Base-by-base conservation (phyloP, 2,329 filamentous ascomycete species). In the Aschersonia sp. region DNA sequence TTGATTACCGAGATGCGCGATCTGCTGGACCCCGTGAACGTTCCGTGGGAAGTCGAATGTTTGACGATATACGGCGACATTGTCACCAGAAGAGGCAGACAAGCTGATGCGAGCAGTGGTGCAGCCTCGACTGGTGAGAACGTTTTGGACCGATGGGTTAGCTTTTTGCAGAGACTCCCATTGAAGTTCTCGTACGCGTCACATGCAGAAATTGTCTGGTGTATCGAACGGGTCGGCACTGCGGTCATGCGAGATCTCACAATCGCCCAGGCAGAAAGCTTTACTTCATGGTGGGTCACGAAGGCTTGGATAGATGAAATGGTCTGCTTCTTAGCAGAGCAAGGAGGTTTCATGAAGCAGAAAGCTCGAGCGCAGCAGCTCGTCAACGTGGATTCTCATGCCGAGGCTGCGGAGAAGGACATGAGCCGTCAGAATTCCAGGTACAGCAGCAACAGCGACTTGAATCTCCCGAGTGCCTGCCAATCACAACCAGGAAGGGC, bases 301-400 rank as follows among this genome's bases (percentile, higher is more conserved):
- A 95, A 96, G 62, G 89, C 91, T 50, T 97, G 91, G 74, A 78
- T 96, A 47, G 89, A 96, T 59, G 91, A 97, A 67, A 94, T 94
- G 86, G 80, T 89, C 45, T 75, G 84, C 49, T 96, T 94, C 75
- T 72, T 95, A 55, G 88, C 87, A 0, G 88, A 94, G 58, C 82
- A 89, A 56, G 91, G 89, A 46, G 91, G 91, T 0, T 96, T 96
- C 60, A 81, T 96, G 70, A 73, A 74, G 54, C 74, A 74, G 50
- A 76, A 69, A 53, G 65, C 65, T 5, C 65, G 64, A 5, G n/a
- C 30, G 4, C 63, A 63, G 9, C 48, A 45, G 29, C 57, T 58
- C 5, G 52, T 58, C 9, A 56, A 58, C 5, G 54, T 58, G 3
- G 52, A 51, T 28, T 51, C 59, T 12, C 65, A 66, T 47, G 60